Evolutionary conservation across 768 basidiomycete genomes (phyloP), one percentile per base, ranked within the genome.

Genomic region (Boletus rubescentipes): DNA sequence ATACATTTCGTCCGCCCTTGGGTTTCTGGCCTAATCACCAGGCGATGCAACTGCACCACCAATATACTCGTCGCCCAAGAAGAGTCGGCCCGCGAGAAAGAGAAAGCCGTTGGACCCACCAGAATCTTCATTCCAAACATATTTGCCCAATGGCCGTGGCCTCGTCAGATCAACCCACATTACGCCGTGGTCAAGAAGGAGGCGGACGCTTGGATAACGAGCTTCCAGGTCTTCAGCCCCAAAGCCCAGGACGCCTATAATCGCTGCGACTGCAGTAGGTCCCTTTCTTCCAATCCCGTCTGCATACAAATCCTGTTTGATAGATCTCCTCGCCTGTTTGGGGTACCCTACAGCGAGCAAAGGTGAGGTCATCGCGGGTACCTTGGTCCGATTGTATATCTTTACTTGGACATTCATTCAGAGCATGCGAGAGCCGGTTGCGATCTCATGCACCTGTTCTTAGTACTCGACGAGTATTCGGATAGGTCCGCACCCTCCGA

Each of bases 391-490:
- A 14, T 20, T 10, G n/a, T n/a, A n/a, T n/a, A n/a, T n/a, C n/a
- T 30, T 46, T 21, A 3, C 40, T 52, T 2, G 44, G 1, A 21
- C 1, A 1, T 43, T 16, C 18, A 5, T 42, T 20, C 29, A 61
- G 60, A 61, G 4, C 60, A 61, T 16, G 44, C 63, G 36, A 69
- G 76, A 11, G 66, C 71, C 11, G 72, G 68, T 9, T 78, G 79
- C 49, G 80, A 82, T 51, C 62, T 81, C 44, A 81, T 83, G 77
- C 73, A 77, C 35, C 56, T 80, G 9, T 73, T 79, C 59, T 81
- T 79, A 58, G 52, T 81, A 37, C 69, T 76, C 58, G 82, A 83
- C 58, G 77, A 80, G 57, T 73, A 76, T 57, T 75, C 78, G 9
- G 82, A 83, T 63, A 64, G 72, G 16, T 67, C 68, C 0, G 55